Base-by-base conservation (phyloP, 176 grass and related monocot species). In the Oryza rufipogon region DNA sequence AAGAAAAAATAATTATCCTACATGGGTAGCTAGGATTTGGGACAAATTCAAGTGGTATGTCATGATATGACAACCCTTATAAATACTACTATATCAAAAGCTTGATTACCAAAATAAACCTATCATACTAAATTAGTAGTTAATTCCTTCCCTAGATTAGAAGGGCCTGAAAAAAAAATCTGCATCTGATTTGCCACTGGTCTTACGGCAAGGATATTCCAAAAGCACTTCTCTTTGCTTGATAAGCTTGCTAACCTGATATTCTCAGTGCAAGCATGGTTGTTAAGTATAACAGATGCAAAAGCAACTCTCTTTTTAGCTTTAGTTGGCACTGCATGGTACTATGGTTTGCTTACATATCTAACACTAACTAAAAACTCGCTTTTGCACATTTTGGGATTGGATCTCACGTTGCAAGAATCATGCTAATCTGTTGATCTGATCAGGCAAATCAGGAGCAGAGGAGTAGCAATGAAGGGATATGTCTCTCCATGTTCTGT, bases 191-290 rank as follows among this genome's bases (percentile, higher is more conserved):
- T 70, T 85, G 63, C 28, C 67, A 46, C 68, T 0, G 19, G 65
- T 75, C 28, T 46, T 49, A 83, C 71, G 71, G 63, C 63, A 84
- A 84, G 49, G 60, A 77, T 69, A 86, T 79, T 38, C 26, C 42
- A 28, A 64, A 56, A 32, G 52, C 83, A 72, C 67, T 39, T 38
- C 7, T 33, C 32, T 4, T 75, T 76, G 30, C 73, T 77, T 69
- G 73, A 58, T 7, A 13, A 64, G 73, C 46, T 28, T 84, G 64
- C 38, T 54, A 30, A 68, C 73, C 72, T 76, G 73, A 68, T 56
- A 84, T 68, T 76, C 75, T 58, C 33, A 81, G 56, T 60, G n/a
- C 54, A 58, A 58, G 54, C 54, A 58, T 58, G 54, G 54, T n/a
- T 58, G 54, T 58, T 58, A 58, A 58, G 54, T 58, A 58, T 20